Conservation (phyloP, 495 filamentous ascomycete species). For the Lophiotrema nucula region DNA sequence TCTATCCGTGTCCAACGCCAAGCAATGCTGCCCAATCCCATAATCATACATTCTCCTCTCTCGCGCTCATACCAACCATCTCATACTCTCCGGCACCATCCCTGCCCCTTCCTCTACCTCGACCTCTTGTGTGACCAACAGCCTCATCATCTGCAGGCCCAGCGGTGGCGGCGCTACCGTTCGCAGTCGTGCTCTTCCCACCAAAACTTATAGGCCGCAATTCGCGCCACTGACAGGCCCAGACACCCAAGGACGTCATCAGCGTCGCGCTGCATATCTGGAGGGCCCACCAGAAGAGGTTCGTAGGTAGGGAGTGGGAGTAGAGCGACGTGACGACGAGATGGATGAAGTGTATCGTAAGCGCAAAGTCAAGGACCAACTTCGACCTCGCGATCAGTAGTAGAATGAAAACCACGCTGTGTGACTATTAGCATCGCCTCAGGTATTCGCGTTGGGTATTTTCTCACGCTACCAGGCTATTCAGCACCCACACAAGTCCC, state of each 20-base stretch:
- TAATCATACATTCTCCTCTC: slow-evolving; percentile 35
- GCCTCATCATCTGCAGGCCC: slow-evolving; percentile 47
- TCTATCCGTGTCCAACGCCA: slow-evolving; percentile 16
- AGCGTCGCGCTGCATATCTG: slow-evolving; percentile 66
- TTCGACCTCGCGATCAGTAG: slow-evolving; percentile 82
- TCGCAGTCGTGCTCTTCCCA: slow-evolving; percentile 46
- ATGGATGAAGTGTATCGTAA: slow-evolving; percentile 85
- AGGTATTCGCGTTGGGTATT: no score
- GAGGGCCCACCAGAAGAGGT: slow-evolving; percentile 84
- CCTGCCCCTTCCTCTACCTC: slow-evolving; percentile 53
- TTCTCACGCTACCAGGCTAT: no score
- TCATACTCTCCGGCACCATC: slow-evolving; percentile 74
- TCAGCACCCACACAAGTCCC: slow-evolving; percentile 82
- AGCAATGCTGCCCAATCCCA: no score
- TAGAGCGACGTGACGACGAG: slow-evolving; percentile 76
- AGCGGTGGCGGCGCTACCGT: slow-evolving; percentile 31
- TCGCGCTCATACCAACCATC: slow-evolving; percentile 67
- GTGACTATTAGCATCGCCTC: neutral
- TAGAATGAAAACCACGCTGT: slow-evolving; percentile 72
- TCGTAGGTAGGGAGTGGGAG: slow-evolving; percentile 67
- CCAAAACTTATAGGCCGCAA: slow-evolving; percentile 87
- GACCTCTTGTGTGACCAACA: slow-evolving; percentile 51
- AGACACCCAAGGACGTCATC: slow-evolving; percentile 75
- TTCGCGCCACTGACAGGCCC: slow-evolving; percentile 88
- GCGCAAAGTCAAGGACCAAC: slow-evolving; percentile 87